Percentiles rank a stretch among this genome's conserved stretches.
Evolutionary conservation across 768 basidiomycete genomes (phyloP).

Genomic region (Xanthoconium purpureum): DNA sequence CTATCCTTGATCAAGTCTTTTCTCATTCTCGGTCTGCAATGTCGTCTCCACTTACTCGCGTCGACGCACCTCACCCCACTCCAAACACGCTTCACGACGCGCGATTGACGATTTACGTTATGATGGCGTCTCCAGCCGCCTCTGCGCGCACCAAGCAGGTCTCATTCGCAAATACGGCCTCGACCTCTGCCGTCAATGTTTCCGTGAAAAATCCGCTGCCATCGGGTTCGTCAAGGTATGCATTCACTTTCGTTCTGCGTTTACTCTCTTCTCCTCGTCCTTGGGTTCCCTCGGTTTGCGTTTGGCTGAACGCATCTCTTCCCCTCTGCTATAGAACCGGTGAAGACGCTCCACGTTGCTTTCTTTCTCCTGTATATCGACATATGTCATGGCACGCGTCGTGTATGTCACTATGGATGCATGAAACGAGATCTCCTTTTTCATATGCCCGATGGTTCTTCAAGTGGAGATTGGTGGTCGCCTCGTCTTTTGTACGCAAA

Average conservation of each 20-base stretch:
- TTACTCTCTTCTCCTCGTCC: too few relatives aligned
- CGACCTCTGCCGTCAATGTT: constrained; percentile 97
- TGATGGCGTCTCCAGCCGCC: constrained; percentile 55
- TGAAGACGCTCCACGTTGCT: constrained; percentile 28
- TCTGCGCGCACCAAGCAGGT: constrained; percentile 96
- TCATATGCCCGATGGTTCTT: neutral
- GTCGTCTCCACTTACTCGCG: neutral
- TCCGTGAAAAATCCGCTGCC: constrained; percentile 91
- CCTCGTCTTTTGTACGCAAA: too few relatives aligned
- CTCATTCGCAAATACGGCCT: constrained; percentile 96
- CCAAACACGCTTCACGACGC: neutral
- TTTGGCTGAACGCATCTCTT: neutral
- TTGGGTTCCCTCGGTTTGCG: too few relatives aligned
- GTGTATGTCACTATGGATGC: constrained; percentile 16
- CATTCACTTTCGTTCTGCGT: too few relatives aligned
- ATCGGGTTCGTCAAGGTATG: constrained; percentile 94
- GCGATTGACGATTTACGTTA: neutral
- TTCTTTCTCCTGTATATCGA: neutral
- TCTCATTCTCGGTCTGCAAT: neutral
- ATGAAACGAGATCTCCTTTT: neutral
- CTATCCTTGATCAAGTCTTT: neutral
- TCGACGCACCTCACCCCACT: too few relatives aligned
- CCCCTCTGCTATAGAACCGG: constrained; percentile 38
- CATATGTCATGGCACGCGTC: neutral
- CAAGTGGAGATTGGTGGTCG: too few relatives aligned